phyloP scores from a whole-genome alignment of 2,329 filamentous ascomycete genomes.

The Cladosporium oxysporum region DNA sequence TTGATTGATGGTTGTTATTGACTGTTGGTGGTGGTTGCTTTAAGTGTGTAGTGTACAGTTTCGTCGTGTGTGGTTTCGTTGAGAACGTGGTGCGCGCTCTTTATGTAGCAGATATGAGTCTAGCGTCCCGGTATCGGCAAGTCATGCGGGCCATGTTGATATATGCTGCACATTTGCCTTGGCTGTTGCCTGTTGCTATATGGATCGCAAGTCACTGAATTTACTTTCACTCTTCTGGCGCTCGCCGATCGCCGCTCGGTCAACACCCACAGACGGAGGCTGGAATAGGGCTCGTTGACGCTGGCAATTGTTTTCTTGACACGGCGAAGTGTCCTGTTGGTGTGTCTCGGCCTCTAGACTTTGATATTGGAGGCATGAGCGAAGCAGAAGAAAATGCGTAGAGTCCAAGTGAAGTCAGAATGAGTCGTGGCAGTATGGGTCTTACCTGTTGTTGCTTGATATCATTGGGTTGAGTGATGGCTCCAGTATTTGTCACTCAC shows the following conservation, averaged over 20 bases:
- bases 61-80: too few species aligned
- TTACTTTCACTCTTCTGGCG: too few species aligned
- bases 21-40: too few species aligned
- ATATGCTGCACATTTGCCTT: not conserved
- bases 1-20: too few species aligned
- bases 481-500: not conserved
- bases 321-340: not conserved
- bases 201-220: too few species aligned
- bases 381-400: not conserved
- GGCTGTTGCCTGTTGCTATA: not conserved
- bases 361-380: not conserved
- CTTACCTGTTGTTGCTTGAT: not conserved
- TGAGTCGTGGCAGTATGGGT: not conserved
- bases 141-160: not conserved
- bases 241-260: too few species aligned
- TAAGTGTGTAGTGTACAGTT: too few species aligned
- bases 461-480: not conserved
- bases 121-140: not conserved
- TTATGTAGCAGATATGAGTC: not conserved
- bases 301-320: not conserved
- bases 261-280: too few species aligned
- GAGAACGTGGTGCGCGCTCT: not conserved
- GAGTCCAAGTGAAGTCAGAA: not conserved
- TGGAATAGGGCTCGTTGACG: not conserved
- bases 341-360: not conserved